Base-by-base conservation (phyloP, 192 early-diverging fungal species). In the Umbelopsis sp. region DNA sequence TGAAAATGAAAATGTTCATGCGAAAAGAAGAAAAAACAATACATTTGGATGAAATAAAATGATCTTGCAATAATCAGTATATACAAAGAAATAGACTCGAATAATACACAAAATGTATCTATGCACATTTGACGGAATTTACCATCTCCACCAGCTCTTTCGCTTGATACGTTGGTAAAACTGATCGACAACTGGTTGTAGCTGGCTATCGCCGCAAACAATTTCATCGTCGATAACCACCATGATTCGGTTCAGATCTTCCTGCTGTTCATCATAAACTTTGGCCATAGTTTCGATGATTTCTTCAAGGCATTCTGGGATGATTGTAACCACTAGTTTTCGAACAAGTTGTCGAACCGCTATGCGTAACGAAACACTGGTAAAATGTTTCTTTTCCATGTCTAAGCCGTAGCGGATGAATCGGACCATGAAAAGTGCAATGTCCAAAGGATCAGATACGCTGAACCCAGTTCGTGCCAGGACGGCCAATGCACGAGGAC, bases 141-240 rank as follows among this genome's bases (percentile, higher is more conserved):
- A 62, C 56, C 56, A 62, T 62, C 26, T 29, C 56, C 56, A 62
- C 56, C 56, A 62, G 29, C 56, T 62, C 31, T 32, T 62, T 6
- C 56, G 56, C 56, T 62, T 62, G 16, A 62, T 34, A 11, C 34
- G 56, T 31, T 62, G 24, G 20, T 62, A 62, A 34, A 62, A 62
- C 4, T 32, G 16, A 14, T 62, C 56, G 4, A 62, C 7, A 26
- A 32, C 31, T 3, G 56, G 56, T 20, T 32, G 56, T 10, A 62
- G 17, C 2, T 29, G 29, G n/a, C 25, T 20, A 31, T 32, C 34
- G 29, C 56, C 31, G 31, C 25, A 22, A 26, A 62, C 56, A 16
- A 62, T 62, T 34, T 62, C 56, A 12, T 62, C 56, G 31, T 62
- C 56, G 17, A 62, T 62, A 17, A 62, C 31, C 1, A 62, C 56